Conservation (phyloP, 306 rosid species). For the Hippophae rhamnoides region DNA sequence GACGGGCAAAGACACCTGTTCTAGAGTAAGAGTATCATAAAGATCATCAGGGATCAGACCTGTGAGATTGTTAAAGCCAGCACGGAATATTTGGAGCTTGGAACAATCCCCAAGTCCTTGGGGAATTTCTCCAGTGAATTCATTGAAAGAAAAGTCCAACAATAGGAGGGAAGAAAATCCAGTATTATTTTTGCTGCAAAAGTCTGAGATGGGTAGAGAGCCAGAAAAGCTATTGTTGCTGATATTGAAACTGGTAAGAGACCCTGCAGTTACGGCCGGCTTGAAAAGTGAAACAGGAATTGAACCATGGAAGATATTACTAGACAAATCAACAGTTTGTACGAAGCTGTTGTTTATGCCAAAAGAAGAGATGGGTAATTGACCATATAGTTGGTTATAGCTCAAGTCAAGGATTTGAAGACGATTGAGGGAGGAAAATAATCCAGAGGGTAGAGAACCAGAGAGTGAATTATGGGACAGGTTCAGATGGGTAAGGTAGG, state of each 20-base stretch:
- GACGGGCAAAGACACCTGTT: slow-evolving; percentile 47
- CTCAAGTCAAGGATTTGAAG: slow-evolving; percentile 49
- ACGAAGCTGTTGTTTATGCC: slow-evolving; percentile 9
- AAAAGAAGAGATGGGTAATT: slow-evolving; percentile 15
- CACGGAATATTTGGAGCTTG: slow-evolving; percentile 49
- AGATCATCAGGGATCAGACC: slow-evolving; percentile 66
- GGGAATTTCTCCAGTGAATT: slow-evolving; percentile 32
- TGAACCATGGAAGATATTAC: slow-evolving; percentile 53
- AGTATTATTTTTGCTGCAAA: slow-evolving; percentile 28
- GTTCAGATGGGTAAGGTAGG: slow-evolving; percentile 44
- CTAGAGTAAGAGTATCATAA: slow-evolving; percentile 32
- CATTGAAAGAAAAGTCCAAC: slow-evolving; percentile 63
- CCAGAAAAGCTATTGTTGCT: slow-evolving; percentile 75
- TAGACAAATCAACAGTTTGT: slow-evolving; percentile 53
- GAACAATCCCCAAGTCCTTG: slow-evolving; percentile 58
- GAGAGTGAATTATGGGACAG: slow-evolving; percentile 48
- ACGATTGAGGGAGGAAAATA: slow-evolving; percentile 32
- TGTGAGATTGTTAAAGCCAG: slow-evolving; percentile 58
- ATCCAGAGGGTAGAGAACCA: slow-evolving; percentile 38
- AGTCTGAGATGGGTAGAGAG: slow-evolving; percentile 36
- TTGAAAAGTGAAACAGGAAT: slow-evolving; percentile 41
- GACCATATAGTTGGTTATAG: slow-evolving; percentile 39
- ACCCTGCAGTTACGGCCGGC: slow-evolving; percentile 24
- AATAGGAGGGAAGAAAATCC: slow-evolving; percentile 22
- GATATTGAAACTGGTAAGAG: slow-evolving; percentile 55